A percentile compares a stretch with the other conserved stretches of the same genome.
These are phyloP conservation scores for Trichoderma lentiforme DNA, from an alignment of 2,329 filamentous ascomycete species.

Conservation along the genomic window DNA sequence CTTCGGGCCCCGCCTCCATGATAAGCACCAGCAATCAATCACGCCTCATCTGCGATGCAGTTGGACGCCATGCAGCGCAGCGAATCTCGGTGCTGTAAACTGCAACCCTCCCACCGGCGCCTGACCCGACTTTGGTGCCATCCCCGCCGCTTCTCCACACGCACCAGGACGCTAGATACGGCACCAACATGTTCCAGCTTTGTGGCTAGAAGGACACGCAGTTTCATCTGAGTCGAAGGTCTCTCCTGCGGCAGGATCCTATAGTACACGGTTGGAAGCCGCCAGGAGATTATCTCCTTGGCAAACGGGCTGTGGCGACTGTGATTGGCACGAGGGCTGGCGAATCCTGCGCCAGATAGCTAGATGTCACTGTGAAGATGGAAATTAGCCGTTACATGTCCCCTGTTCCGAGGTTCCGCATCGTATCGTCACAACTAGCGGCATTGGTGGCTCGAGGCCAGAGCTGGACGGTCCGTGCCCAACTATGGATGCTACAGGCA, in stretches of 20 bases:
- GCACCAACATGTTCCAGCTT: constrained; percentile 1
- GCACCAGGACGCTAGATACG: constrained; percentile 11
- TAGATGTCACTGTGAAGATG: neutral
- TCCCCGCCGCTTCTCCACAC: constrained; percentile 13
- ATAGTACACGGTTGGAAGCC: neutral
- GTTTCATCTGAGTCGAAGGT: neutral
- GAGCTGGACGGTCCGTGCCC: constrained; percentile 3
- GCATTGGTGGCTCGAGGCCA: neutral
- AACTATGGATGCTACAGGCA: neutral
- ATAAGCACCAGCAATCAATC: neutral
- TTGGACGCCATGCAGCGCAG: neutral
- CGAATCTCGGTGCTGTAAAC: neutral
- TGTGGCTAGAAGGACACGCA: neutral
- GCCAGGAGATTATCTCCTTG: neutral
- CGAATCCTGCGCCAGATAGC: neutral
- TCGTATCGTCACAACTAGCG: neutral
- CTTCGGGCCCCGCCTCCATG: neutral
- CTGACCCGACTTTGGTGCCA: constrained; percentile 8
- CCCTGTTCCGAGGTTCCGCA: neutral
- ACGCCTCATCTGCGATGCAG: neutral
- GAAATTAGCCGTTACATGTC: constrained; percentile 1
- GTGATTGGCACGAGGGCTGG: neutral
- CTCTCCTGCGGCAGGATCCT: neutral
- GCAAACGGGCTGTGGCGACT: neutral
- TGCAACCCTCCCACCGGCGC: neutral